Percentiles rank a stretch among this genome's conserved stretches.
phyloP scores from a whole-genome alignment of 164 flowering plant species.

The Vitis rupestris region DNA sequence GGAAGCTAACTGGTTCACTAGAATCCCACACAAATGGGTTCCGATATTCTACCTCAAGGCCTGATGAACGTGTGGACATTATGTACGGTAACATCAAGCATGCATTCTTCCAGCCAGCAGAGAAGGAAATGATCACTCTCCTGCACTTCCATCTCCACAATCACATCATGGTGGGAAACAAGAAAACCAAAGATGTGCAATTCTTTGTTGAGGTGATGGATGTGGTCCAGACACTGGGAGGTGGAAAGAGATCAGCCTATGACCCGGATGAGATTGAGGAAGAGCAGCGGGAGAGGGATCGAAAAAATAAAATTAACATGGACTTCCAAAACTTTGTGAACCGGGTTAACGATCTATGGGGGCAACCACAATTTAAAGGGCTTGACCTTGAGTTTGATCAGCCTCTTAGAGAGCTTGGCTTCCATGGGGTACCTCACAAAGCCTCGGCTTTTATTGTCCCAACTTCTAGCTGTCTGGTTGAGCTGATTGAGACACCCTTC shows the following conservation, averaged over 20 bases:
- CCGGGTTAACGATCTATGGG: slow-evolving; percentile 74
- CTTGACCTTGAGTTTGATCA: slow-evolving; percentile 84
- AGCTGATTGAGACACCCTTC: slow-evolving; percentile 73
- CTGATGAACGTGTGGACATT: slow-evolving; percentile 70
- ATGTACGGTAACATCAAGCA: slow-evolving; percentile 77
- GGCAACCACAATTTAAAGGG: slow-evolving; percentile 55
- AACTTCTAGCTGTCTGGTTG: slow-evolving; percentile 78
- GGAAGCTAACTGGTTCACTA: slow-evolving; percentile 64
- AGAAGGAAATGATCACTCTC: slow-evolving; percentile 81
- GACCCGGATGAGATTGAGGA: slow-evolving; percentile 92
- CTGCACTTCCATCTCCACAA: slow-evolving; percentile 80
- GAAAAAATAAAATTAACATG: slow-evolving; percentile 74
- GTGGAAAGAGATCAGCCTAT: slow-evolving; percentile 74
- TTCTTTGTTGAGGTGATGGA: slow-evolving; percentile 91
- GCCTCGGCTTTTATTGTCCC: slow-evolving; percentile 76
- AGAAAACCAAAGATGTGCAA: slow-evolving; percentile 82
- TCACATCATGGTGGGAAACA: slow-evolving; percentile 88
- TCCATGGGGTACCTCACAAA: slow-evolving; percentile 81
- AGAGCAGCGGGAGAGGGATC: slow-evolving; percentile 74
- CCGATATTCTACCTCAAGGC: slow-evolving; percentile 64
- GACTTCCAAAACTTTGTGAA: slow-evolving; percentile 71
- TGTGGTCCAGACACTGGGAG: slow-evolving; percentile 76
- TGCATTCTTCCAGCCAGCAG: slow-evolving; percentile 86
- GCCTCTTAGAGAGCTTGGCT: slow-evolving; percentile 83
- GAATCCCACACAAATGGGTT: slow-evolving; percentile 83